Percentiles rank a stretch among this genome's conserved stretches.
Evolutionary conservation across 257 asterid genomes (phyloP).

Genomic region (Solanum rostratum): DNA sequence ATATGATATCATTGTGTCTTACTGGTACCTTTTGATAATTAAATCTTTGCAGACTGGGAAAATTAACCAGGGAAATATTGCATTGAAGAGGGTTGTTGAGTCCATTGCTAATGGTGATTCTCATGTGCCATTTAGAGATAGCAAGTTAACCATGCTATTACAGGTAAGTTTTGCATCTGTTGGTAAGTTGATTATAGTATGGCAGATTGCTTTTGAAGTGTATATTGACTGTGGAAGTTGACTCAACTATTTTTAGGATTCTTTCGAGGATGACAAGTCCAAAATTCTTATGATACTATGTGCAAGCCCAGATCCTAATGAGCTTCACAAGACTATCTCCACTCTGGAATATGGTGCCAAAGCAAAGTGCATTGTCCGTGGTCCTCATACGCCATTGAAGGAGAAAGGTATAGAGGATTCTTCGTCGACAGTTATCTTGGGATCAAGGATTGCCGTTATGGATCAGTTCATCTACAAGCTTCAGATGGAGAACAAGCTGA

Average conservation of each 20-base stretch:
- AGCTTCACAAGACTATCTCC: constrained; percentile 81
- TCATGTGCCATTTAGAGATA: constrained; percentile 93
- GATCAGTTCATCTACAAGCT: constrained; percentile 71
- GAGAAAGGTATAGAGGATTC: constrained; percentile 71
- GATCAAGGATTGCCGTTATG: constrained; percentile 70
- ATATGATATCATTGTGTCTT: background rate
- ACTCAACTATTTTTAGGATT: constrained; percentile 40
- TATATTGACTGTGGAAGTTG: background rate
- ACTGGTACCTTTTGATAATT: background rate
- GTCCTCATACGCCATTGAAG: constrained; percentile 62
- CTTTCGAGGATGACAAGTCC: constrained; percentile 90
- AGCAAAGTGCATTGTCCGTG: constrained; percentile 89
- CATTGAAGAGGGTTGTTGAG: constrained; percentile 86
- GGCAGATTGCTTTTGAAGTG: background rate
- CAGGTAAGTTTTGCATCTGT: constrained; percentile 34
- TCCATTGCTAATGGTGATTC: constrained; percentile 96
- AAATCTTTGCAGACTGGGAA: constrained; percentile 60
- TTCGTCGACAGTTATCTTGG: constrained; percentile 55
- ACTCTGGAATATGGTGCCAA: constrained; percentile 94
- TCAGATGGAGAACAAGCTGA: constrained; percentile 65
- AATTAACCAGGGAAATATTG: constrained; percentile 87
- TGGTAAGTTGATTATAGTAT: background rate
- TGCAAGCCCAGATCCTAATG: constrained; percentile 93
- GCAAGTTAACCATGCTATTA: constrained; percentile 98
- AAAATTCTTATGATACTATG: constrained; percentile 87